Conservation (phyloP, 164 flowering plant genomes). For the Vitis riparia region DNA sequence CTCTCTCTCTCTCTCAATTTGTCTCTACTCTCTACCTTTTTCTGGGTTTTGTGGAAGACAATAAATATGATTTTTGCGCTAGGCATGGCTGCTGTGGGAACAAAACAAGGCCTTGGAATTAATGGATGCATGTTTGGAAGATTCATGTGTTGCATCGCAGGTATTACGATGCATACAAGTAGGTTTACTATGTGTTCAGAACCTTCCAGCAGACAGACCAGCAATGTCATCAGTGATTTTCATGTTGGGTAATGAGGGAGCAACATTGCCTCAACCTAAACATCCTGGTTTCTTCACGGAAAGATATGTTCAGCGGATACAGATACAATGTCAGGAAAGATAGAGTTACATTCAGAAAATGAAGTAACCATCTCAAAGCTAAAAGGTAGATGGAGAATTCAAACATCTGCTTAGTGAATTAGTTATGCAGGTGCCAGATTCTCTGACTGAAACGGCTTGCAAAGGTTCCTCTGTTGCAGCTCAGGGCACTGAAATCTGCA, state of each 20-base stretch:
- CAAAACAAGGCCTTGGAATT: conserved; percentile 21
- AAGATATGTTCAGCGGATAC: neutral
- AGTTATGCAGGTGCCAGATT: no score
- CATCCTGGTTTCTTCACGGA: conserved; percentile 20
- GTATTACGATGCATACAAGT: conserved; percentile 23
- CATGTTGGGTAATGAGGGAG: conserved; percentile 17
- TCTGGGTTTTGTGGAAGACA: no score
- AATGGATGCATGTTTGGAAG: conserved; percentile 4
- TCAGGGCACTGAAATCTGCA: no score
- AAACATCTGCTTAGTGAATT: no score
- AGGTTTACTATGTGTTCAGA: conserved; percentile 8
- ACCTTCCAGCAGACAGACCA: conserved; percentile 30
- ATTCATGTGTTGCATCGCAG: conserved; percentile 9
- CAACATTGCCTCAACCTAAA: conserved; percentile 21
- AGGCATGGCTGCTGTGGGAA: conserved; percentile 34
- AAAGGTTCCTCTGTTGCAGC: no score
- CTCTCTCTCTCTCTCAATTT: no score
- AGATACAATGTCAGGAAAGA: neutral
- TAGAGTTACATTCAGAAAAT: neutral
- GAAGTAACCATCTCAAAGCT: neutral
- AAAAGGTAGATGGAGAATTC: no score
- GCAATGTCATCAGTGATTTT: conserved; percentile 26
- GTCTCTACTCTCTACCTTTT: no score
- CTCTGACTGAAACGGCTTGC: no score
- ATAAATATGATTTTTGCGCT: neutral